Evolutionary conservation across 2,329 filamentous ascomycete genomes (phyloP).

Genomic region (Triangularia setosa): DNA sequence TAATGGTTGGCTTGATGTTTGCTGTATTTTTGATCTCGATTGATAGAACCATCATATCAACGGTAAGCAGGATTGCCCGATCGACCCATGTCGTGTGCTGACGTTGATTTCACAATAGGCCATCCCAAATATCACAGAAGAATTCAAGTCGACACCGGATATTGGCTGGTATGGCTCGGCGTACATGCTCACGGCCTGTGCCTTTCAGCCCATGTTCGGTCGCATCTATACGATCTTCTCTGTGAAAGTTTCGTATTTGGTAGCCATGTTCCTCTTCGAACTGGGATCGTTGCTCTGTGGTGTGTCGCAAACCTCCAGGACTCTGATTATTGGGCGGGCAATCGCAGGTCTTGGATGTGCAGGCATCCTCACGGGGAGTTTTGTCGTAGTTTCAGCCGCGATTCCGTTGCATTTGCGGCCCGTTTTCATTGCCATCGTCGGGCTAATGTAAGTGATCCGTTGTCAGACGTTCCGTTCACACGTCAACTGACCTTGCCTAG

Average conservation of each 20-base stretch:
- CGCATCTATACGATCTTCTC: conserved; percentile 35
- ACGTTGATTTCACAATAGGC: conserved; percentile 14
- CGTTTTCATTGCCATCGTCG: conserved; percentile 33
- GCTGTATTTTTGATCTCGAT: conserved; percentile 22
- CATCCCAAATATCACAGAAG: conserved; percentile 31
- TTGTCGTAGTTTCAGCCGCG: conserved; percentile 32
- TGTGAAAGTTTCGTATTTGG: conserved; percentile 26
- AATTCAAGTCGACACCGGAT: conserved; percentile 32
- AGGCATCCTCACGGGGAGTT: conserved; percentile 34
- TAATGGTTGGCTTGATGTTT: conserved; percentile 22
- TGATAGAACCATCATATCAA: conserved; percentile 25
- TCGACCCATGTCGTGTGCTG: not conserved
- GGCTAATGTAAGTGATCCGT: conserved; percentile 29
- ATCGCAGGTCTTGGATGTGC: conserved; percentile 36
- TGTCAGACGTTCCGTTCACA: not conserved
- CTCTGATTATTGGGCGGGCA: conserved; percentile 36
- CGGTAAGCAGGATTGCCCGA: conserved; percentile 10
- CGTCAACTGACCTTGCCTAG: conserved; percentile 18
- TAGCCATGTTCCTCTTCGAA: conserved; percentile 30
- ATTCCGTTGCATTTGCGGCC: conserved; percentile 31
- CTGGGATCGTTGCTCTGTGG: conserved; percentile 37
- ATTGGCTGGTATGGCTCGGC: conserved; percentile 30
- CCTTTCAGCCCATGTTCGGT: conserved; percentile 34
- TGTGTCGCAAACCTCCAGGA: conserved; percentile 31
- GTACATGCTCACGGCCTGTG: conserved; percentile 34